Conservation (phyloP, 1,139 yeast species). For the Taphrina deformans region DNA sequence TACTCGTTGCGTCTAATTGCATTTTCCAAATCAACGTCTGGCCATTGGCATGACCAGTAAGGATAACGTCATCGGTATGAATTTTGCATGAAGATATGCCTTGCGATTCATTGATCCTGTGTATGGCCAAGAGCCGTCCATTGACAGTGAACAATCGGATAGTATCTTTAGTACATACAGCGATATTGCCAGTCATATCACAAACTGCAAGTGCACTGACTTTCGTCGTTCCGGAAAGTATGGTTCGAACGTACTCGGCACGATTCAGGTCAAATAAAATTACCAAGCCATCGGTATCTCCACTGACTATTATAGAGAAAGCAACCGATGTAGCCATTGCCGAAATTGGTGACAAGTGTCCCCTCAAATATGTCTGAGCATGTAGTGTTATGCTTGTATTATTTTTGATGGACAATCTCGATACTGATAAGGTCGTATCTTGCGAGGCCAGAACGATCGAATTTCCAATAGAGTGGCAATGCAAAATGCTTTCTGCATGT, state of each 20-base stretch:
- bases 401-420: slow-evolving; percentile 38
- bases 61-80: background rate
- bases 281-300: slow-evolving; percentile 40
- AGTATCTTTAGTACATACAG: slow-evolving; percentile 28
- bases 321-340: slow-evolving; percentile 40
- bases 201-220: slow-evolving; percentile 38
- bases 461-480: slow-evolving; percentile 38
- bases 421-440: slow-evolving; percentile 40
- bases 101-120: background rate
- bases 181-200: slow-evolving; percentile 40
- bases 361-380: slow-evolving; percentile 39
- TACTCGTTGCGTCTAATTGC: background rate
- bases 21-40: background rate
- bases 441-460: slow-evolving; percentile 40
- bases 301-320: slow-evolving; percentile 41
- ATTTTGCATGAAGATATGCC: background rate
- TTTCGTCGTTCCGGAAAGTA: slow-evolving; percentile 19
- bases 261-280: slow-evolving; percentile 42
- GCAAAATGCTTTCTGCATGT: slow-evolving; percentile 39
- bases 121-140: background rate
- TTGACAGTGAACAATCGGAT: slow-evolving; percentile 7
- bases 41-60: slow-evolving; percentile 9
- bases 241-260: slow-evolving; percentile 38
- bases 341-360: slow-evolving; percentile 39
- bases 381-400: slow-evolving; percentile 32